Percentiles rank a stretch among this genome's conserved stretches.
Evolutionary conservation across 805 yeast species (phyloP).

Genomic region (Alloascoidea hylecoeti): DNA sequence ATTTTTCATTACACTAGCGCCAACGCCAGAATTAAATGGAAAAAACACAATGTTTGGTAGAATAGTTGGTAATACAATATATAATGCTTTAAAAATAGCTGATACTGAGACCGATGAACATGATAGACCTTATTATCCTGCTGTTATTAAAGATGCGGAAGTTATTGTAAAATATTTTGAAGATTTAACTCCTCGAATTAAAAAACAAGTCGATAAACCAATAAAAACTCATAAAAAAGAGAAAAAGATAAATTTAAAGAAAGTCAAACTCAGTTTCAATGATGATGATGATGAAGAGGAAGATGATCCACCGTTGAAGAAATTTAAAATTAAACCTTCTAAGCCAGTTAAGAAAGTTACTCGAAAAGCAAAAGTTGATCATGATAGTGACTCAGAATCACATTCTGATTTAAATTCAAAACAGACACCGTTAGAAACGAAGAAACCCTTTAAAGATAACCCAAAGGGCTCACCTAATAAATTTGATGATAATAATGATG

Average conservation of each 20-base stretch:
- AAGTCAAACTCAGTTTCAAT: conserved; percentile 22
- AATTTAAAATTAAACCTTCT: conserved; percentile 13
- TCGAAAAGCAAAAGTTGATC: conserved; percentile 1
- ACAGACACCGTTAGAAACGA: conserved; percentile 5
- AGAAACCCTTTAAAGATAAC: conserved; percentile 3
- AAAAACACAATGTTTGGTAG: conserved; percentile 40
- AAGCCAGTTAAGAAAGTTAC: conserved; percentile 7
- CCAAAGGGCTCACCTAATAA: conserved; percentile 1
- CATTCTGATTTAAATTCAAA: background rate
- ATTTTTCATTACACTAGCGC: conserved; percentile 35
- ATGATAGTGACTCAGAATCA: background rate
- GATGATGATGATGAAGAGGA: conserved; percentile 20
- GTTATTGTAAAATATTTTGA: conserved; percentile 35
- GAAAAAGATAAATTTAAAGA: conserved; percentile 16
- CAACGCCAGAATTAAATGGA: conserved; percentile 27
- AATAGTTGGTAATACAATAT: conserved; percentile 40
- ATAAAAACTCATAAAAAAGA: conserved; percentile 3
- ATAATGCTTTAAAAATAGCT: conserved; percentile 31
- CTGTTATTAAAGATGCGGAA: conserved; percentile 23
- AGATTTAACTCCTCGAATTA: conserved; percentile 17
- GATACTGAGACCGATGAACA: conserved; percentile 30
- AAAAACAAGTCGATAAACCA: conserved; percentile 6
- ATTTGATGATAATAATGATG: conserved; percentile 1
- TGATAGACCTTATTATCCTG: conserved; percentile 37
- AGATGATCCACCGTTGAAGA: conserved; percentile 7